Base-by-base conservation (phyloP, 352 stramenopile species). In the Phytopythium boreale region DNA sequence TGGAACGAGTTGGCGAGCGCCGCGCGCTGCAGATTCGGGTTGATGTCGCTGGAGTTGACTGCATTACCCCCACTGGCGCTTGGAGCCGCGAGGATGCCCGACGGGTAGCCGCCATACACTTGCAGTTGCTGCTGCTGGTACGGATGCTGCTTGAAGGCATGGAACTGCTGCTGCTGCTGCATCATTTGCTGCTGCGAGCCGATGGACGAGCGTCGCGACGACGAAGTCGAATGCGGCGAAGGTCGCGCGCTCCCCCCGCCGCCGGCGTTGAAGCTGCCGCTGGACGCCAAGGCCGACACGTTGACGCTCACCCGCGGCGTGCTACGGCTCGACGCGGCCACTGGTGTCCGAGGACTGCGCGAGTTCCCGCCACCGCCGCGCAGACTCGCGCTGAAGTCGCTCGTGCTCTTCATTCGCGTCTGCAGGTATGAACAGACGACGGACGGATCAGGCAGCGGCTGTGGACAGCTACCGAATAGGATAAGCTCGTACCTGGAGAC, bases 1-100 rank as follows among this genome's bases (percentile, higher is more conserved):
- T 82, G 81, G 72, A 82, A 88, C 9, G 80, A 59, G 63, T 92
- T 90, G 3, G 79, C 83, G 52, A 92, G 83, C 29, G 83, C 80
- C 20, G 80, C 77, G 11, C 83, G 80, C 55, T 92, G 83, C n/a
- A 90, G 68, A 19, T 68, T 75, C 34, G 72, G 27, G 27, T 56
- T 37, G 49, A 24, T 15, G 7, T 24, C 49, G 27, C 49, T 20
- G 17, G 15, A 22, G 24, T 11, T 29, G 47, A 12, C 69, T 17
- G 63, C n/a, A 50, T 8, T 50, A 2, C 22, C 19, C 9, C 19
- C n/a, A 27, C 10, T 19, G 12, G 34, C 11, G 14, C 12, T 50
- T 11, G 55, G 12, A 14, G 24, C 31, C 20, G 39, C 5, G 24
- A 24, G 69, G 14, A 43, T 44, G 29, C 51, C 36, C 6, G 29